Conservation (phyloP, 495 filamentous ascomycete genomes). For the Trichoderma asperelloides region DNA sequence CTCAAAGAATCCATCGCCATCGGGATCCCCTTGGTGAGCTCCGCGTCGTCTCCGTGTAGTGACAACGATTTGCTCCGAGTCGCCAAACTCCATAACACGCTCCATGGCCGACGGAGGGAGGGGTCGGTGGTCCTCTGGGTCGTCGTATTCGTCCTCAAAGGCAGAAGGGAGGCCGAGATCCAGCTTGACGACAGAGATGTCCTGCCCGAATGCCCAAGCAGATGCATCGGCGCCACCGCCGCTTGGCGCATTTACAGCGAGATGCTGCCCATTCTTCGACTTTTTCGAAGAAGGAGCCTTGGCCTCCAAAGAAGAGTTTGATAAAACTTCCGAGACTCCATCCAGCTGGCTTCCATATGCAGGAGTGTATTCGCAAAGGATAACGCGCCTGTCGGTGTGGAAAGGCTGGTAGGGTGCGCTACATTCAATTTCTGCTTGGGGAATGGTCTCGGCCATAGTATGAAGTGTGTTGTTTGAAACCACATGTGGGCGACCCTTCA, state of each 20-base stretch:
- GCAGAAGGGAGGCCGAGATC: slow-evolving; percentile 41
- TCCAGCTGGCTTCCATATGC: slow-evolving; percentile 10
- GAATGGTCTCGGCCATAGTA: slow-evolving; percentile 45
- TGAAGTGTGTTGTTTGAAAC: not conserved
- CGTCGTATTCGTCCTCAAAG: slow-evolving; percentile 47
- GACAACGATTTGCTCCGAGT: slow-evolving; percentile 68
- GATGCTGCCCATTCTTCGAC: slow-evolving; percentile 13
- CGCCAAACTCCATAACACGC: slow-evolving; percentile 50
- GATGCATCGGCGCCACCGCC: not conserved
- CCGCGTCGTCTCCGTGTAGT: slow-evolving; percentile 66
- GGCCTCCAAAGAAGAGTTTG: slow-evolving; percentile 22
- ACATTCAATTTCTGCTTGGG: slow-evolving; percentile 86
- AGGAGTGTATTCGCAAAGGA: slow-evolving; percentile 41
- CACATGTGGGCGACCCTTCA: slow-evolving; percentile 16
- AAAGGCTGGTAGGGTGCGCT: slow-evolving; percentile 86
- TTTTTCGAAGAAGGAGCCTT: slow-evolving; percentile 10
- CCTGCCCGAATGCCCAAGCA: slow-evolving; percentile 65
- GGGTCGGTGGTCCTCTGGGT: slow-evolving; percentile 39
- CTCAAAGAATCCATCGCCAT: slow-evolving; percentile 84
- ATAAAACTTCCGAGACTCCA: slow-evolving; percentile 25
- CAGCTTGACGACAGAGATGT: slow-evolving; percentile 51
- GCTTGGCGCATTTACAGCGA: not conserved
- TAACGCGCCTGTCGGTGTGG: slow-evolving; percentile 75
- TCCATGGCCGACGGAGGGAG: slow-evolving; percentile 49
- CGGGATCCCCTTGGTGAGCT: slow-evolving; percentile 35